phyloP scores from a whole-genome alignment of 208 protist species.

The Dictyostelium gargantuum region DNA sequence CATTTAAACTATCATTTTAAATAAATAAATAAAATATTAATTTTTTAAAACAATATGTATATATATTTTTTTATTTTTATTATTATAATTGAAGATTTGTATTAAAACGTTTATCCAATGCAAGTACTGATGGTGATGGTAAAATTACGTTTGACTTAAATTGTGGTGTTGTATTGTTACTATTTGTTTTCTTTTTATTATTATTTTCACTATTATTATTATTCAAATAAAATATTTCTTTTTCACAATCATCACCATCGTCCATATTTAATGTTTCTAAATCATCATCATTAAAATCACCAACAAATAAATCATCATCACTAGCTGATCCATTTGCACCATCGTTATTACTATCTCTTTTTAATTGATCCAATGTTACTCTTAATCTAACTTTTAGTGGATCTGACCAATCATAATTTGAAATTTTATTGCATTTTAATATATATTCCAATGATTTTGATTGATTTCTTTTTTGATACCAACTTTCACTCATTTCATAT shows the following conservation, averaged over 20 bases:
- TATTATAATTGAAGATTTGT: no score
- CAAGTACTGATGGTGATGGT: not conserved
- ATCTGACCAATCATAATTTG: conserved; percentile 61
- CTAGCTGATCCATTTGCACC: not conserved
- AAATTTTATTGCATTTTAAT: not conserved
- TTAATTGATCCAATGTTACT: conserved; percentile 53
- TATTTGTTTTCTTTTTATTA: not conserved
- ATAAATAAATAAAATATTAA: not conserved
- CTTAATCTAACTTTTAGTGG: conserved; percentile 37
- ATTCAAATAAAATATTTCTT: not conserved
- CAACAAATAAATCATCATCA: not conserved
- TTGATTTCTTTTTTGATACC: conserved; percentile 19
- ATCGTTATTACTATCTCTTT: not conserved
- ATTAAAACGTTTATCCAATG: no score
- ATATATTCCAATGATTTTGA: not conserved
- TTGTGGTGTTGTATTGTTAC: not conserved
- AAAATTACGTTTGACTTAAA: not conserved
- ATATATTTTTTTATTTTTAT: no score
- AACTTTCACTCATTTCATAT: conserved; percentile 55
- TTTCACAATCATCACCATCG: not conserved
- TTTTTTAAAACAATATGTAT: no score
- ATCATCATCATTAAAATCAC: not conserved
- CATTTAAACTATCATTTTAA: not conserved
- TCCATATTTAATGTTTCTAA: not conserved
- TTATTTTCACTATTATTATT: not conserved